phyloP scores from a whole-genome alignment of 2,329 filamentous ascomycete genomes.

The Claviceps cyperi region DNA sequence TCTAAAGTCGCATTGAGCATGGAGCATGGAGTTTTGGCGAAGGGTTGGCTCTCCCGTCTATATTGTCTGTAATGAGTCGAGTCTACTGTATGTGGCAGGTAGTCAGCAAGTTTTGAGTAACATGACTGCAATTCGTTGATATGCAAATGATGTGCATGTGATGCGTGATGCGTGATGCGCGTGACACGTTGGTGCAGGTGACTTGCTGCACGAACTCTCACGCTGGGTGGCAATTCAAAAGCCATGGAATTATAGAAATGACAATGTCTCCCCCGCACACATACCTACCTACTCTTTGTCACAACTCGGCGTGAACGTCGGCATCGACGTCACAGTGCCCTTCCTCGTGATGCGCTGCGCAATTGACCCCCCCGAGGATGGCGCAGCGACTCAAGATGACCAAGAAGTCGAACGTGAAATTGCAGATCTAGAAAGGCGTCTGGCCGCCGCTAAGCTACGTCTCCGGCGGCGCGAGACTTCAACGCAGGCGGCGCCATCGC shows the following conservation, averaged over 20 bases:
- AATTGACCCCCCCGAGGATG: conserved; percentile 14
- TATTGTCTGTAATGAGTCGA: background rate
- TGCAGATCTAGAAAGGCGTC: conserved; percentile 37
- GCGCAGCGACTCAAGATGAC: conserved; percentile 13
- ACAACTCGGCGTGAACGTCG: background rate
- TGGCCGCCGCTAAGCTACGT: conserved; percentile 30
- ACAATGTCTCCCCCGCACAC: background rate
- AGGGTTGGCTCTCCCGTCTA: background rate
- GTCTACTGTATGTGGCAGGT: background rate
- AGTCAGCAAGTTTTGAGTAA: background rate
- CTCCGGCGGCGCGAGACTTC: conserved; percentile 14
- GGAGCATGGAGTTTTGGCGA: conserved; percentile 13
- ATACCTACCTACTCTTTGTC: background rate
- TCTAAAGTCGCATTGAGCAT: conserved; percentile 7
- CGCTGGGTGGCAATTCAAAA: no score
- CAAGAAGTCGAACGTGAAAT: conserved; percentile 37
- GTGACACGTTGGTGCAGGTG: no score
- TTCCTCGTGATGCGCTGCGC: conserved; percentile 4
- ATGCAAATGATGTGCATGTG: background rate
- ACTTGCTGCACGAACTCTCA: background rate
- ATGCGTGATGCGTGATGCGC: no score
- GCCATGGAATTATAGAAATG: no score
- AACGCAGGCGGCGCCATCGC: background rate
- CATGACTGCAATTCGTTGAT: background rate
- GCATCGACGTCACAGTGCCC: background rate